Base-by-base conservation (phyloP, 345 rosid genomes). In the Sisymbrium altissimum region DNA sequence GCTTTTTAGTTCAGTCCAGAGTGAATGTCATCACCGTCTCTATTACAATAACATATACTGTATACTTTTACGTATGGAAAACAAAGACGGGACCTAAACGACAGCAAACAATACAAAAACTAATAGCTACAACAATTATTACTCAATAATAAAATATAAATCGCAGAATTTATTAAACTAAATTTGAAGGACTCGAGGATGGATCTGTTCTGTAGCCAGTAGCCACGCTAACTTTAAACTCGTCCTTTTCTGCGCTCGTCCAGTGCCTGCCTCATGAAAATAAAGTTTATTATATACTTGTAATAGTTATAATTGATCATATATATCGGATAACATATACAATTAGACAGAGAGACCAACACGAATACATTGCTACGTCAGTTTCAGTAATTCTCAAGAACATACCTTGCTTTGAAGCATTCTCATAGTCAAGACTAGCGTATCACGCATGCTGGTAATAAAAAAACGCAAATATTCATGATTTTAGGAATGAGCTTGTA, bases 391-490 rank as follows among this genome's bases (percentile, higher is more conserved):
- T 66, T 25, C 41, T 57, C 27, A 67, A 50, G 10, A n/a, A 39
- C 38, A 66, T 83, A 90, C 96, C 91, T 86, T 86, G 81, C 82
- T 88, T 73, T 85, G 93, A 83, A 90, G 85, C 86, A 73, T 79
- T 79, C 96, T 80, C 87, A 85, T 76, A 7, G 89, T 85, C 82
- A 90, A 80, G 53, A 86, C 93, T 23, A 90, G 78, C 7, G 87
- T 79, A 76, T 90, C 96, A n/a, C 96, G 91, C 81, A 77, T 80
- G 52, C 96, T 90, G 60, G 76, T 36, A 9, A 9, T 46, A 38
- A 15, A 23, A 70, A 39, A 70, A 69, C 3, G 33, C n/a, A 15
- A 59, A 32, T 58, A 58, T 21, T 23, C 7, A 71, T 59, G 44
- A 2, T 12, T 18, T 57, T 32, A 56, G 1, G 14, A 44, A 27